Conservation (phyloP, 768 basidiomycete genomes). For the Trametes punicea region DNA sequence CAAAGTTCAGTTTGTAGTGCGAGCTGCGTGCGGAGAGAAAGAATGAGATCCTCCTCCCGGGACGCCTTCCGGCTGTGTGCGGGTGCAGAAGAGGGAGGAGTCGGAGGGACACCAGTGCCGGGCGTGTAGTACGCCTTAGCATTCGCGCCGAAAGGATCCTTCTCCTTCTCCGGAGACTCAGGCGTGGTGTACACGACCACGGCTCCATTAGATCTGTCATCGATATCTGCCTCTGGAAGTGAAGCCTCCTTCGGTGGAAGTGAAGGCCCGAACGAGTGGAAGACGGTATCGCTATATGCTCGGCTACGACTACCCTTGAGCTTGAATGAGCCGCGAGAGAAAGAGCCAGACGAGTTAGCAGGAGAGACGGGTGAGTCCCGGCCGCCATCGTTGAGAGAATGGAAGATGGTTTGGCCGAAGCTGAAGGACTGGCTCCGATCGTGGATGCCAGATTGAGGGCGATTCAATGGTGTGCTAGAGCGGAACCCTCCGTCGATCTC, state of each 20-base stretch:
- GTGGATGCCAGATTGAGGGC: constrained; percentile 16
- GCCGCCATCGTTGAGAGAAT: constrained; percentile 37
- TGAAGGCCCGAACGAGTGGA: constrained; percentile 49
- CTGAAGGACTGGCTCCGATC: constrained; percentile 70
- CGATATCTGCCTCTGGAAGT: constrained; percentile 60
- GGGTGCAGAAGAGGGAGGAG: constrained; percentile 37
- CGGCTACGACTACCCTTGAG: constrained; percentile 41
- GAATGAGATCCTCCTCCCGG: constrained; percentile 68
- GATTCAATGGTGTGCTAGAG: constrained; percentile 17
- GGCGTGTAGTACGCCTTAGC: constrained; percentile 78
- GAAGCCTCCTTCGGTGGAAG: constrained; percentile 27
- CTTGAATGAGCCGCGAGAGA: constrained; percentile 23
- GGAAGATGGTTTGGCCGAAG: constrained; percentile 62
- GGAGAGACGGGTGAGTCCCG: constrained; percentile 8
- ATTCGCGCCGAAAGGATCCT: constrained; percentile 72
- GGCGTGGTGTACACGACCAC: constrained; percentile 42
- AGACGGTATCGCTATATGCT: constrained; percentile 61
- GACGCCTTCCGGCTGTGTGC: constrained; percentile 58
- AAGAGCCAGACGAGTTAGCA: constrained; percentile 23
- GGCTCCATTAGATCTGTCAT: constrained; percentile 50
- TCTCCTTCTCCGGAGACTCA: constrained; percentile 35
- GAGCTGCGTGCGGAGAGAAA: constrained; percentile 71
- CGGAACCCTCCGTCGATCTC: constrained; percentile 12
- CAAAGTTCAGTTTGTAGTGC: constrained; percentile 73
- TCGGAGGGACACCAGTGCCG: constrained; percentile 66